Conservation (phyloP, 148 eudicot genomes). For the Vaccinium myrtillus region DNA sequence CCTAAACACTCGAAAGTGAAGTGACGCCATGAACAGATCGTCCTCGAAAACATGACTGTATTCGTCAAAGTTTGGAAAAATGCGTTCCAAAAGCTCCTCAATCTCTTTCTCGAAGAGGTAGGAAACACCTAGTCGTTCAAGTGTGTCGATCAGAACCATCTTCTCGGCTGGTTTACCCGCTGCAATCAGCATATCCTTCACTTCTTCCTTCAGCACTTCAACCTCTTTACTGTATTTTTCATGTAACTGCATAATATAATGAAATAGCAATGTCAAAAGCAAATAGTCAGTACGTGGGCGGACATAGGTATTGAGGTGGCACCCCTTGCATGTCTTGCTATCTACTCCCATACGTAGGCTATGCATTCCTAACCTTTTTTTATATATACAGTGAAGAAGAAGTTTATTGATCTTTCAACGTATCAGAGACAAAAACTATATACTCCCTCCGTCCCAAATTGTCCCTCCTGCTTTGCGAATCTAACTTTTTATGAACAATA, state of each 20-base stretch:
- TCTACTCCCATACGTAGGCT: too few species aligned
- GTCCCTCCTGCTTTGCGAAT: too few species aligned
- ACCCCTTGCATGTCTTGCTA: too few species aligned
- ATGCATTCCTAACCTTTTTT: too few species aligned
- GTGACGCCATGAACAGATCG: background rate
- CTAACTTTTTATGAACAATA: too few species aligned
- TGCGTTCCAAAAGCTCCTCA: background rate
- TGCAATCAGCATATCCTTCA: background rate
- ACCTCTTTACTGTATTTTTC: constrained; percentile 7
- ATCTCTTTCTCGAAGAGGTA: constrained; percentile 22
- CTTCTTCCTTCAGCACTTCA: background rate
- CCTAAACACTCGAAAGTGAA: background rate
- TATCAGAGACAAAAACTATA: too few species aligned
- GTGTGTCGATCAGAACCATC: constrained; percentile 9
- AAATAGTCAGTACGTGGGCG: too few species aligned
- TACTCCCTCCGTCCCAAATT: too few species aligned
- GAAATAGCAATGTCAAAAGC: too few species aligned
- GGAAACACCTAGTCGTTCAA: constrained; percentile 18
- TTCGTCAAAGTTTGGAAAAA: background rate
- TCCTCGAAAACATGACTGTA: background rate
- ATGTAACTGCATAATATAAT: background rate
- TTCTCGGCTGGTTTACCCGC: background rate
- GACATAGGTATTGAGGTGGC: too few species aligned
- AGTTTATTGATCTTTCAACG: too few species aligned
- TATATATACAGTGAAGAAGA: too few species aligned